Percentiles rank a stretch among this genome's conserved stretches.
Conservation (phyloP, 116 monocot genomes). For the Iris pallida region DNA sequence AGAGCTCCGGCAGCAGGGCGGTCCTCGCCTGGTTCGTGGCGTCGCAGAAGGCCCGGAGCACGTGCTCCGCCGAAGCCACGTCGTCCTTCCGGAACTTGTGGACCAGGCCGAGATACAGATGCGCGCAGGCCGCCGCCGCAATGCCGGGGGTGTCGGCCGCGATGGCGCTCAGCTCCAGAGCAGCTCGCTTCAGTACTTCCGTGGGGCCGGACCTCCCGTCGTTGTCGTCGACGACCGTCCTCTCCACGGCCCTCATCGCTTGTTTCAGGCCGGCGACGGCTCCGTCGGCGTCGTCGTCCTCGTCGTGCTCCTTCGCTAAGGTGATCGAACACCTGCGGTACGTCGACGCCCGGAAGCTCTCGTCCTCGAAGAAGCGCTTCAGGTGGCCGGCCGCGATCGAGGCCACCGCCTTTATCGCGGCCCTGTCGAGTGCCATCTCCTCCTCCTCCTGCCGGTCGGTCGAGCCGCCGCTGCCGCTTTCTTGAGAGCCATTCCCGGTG, state of each 20-base stretch:
- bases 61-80: constrained; percentile 36
- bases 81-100: constrained; percentile 44
- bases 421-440: constrained; percentile 21
- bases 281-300: constrained; percentile 13
- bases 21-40: constrained; percentile 39
- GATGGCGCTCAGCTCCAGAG: constrained; percentile 29
- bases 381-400: constrained; percentile 30
- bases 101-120: constrained; percentile 54
- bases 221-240: too few species aligned
- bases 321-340: constrained; percentile 24
- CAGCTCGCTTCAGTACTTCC: constrained; percentile 27
- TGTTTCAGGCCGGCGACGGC: constrained; percentile 26
- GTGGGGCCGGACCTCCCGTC: not conserved
- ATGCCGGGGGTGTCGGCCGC: constrained; percentile 18
- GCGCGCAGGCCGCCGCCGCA: constrained; percentile 33
- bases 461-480: too few species aligned
- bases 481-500: too few species aligned
- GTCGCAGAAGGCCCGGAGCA: constrained; percentile 39
- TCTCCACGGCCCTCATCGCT: constrained; percentile 19
- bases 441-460: too few species aligned
- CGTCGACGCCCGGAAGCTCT: constrained; percentile 27
- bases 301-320: constrained; percentile 13
- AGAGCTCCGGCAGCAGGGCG: constrained; percentile 31
- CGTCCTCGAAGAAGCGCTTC: constrained; percentile 30
- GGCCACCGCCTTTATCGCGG: constrained; percentile 27